Base-by-base conservation (phyloP, 164 flowering plant species). In the Dillenia turbinata region DNA sequence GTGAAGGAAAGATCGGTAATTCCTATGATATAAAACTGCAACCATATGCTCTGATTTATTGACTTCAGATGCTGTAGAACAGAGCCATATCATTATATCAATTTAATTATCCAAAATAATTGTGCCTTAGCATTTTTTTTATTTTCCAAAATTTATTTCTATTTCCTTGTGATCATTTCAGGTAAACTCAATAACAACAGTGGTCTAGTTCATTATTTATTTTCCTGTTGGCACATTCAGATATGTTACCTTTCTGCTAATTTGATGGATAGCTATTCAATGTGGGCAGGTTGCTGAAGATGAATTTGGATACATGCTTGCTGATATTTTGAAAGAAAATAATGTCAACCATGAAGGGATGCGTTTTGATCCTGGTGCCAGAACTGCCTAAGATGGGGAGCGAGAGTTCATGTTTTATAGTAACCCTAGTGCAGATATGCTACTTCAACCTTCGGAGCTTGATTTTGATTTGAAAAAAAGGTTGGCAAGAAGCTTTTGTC, bases 341-440 rank as follows among this genome's bases (percentile, higher is more conserved):
- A 86, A 88, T 66, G 99, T 91, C 56, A 85, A 88, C 74, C 78
- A 68, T 57, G 76, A 81, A 59, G 97, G 96, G n/a, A 75, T 91
- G 92, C 84, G 93, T 26, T 94, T 94, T 79, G 99, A 94, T 72
- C 83, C 92, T 60, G 96, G 96, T 72, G 99, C 99, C 26, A 79
- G 99, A 57, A 94, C 99, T 59, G 99, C 97, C 69, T 80, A 72
- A 22, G 91, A 84, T 75, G 99, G 99, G 59, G 97, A 94, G 62
- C 95, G 99, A 9, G 96, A 94, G 49, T 94, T 94, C 82, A 94
- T 94, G 99, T 94, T 94, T 71, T 94, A 86, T 53, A 87, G 99
- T 24, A 94, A 94, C 60, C 99, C 99, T n/a, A 94, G 97, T 81
- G 99, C 99, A 47, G 97, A 94, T 79, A 94, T 94, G 99, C 77